These are phyloP conservation scores for Amaranthus cruentus DNA, from an alignment of 148 eudicot genomes.

Conservation along the genomic window DNA sequence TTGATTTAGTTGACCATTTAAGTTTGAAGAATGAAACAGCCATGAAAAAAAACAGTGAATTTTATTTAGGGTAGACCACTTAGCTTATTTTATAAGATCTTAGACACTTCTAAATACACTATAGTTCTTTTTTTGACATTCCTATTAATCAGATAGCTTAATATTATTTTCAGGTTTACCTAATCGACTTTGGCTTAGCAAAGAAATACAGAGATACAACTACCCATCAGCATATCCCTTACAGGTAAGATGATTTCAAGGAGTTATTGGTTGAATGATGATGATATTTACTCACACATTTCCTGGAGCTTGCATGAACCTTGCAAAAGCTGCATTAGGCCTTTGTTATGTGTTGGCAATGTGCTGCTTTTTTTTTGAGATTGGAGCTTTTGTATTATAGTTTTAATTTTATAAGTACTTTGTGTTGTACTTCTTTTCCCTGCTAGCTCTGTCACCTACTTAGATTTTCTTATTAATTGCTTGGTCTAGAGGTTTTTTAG, in stretches of 20 bases:
- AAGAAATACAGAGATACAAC: slow-evolving; percentile 84
- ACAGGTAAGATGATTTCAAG: slow-evolving; percentile 48
- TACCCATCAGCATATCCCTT: slow-evolving; percentile 90
- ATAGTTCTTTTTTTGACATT: neutral
- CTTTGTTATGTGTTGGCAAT: neutral
- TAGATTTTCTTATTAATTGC: neutral
- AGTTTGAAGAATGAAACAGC: neutral
- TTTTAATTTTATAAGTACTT: neutral
- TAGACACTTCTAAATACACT: neutral
- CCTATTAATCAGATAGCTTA: neutral
- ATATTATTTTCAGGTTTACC: slow-evolving; percentile 51
- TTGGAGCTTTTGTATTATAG: neutral
- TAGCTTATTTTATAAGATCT: neutral
- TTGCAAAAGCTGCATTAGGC: neutral
- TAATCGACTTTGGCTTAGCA: slow-evolving; percentile 90
- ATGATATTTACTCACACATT: neutral
- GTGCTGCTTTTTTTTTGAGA: neutral
- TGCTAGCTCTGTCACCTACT: neutral
- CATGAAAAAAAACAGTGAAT: neutral
- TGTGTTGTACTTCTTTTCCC: neutral
- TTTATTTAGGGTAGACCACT: neutral
- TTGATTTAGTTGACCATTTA: neutral
- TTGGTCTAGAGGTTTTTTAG: neutral
- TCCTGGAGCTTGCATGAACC: too few species aligned
- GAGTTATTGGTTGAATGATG: slow-evolving; percentile 12